Conservation (phyloP, 768 basidiomycete genomes). For the Auriscalpium orientale region DNA sequence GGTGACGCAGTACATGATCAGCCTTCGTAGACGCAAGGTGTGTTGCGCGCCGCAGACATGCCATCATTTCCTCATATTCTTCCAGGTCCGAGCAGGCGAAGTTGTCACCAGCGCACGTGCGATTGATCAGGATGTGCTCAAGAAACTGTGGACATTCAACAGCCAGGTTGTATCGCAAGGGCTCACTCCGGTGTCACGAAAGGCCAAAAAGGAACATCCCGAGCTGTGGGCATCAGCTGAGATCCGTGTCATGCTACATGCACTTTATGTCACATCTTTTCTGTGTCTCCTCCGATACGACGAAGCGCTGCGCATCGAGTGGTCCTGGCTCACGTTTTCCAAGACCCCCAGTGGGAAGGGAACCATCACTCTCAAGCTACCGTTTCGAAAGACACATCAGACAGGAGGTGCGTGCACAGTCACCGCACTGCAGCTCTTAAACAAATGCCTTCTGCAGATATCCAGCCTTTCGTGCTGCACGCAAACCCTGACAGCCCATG, state of each 20-base stretch:
- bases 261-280: constrained; percentile 16
- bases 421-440: no score
- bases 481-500: constrained; percentile 6
- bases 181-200: neutral
- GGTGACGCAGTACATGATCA: constrained; percentile 21
- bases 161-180: neutral
- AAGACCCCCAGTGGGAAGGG: neutral
- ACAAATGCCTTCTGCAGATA: constrained; percentile 3
- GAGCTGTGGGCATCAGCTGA: constrained; percentile 14
- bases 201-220: neutral
- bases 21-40: constrained; percentile 17
- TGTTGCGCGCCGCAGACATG: neutral
- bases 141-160: constrained; percentile 14
- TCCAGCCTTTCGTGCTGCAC: constrained; percentile 15
- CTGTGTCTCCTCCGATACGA: constrained; percentile 20
- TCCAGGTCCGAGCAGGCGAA: constrained; percentile 14
- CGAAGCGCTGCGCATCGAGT: constrained; percentile 17
- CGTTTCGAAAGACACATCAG: constrained; percentile 18
- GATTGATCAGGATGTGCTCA: constrained; percentile 16
- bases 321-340: constrained; percentile 9
- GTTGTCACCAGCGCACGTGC: constrained; percentile 19
- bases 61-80: neutral
- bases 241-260: constrained; percentile 17
- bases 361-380: constrained; percentile 3
- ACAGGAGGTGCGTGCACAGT: constrained; percentile 13